Evolutionary conservation across 768 basidiomycete genomes (phyloP), one percentile per base, ranked within the genome.

Genomic region (Antrodiella citrinella): DNA sequence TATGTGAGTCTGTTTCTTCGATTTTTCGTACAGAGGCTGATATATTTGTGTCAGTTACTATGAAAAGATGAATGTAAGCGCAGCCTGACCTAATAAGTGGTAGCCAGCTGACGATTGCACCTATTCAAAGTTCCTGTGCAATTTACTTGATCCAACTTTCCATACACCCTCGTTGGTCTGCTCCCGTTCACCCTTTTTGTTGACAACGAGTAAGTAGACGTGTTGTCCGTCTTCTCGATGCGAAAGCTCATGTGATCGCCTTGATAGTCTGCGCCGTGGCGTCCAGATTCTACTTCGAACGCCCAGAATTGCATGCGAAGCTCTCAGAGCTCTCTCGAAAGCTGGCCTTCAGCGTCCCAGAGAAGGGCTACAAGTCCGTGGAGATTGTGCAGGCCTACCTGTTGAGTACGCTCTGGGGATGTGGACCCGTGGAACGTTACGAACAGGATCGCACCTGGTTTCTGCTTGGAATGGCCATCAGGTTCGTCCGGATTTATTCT

Each of bases 221-320:
- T 40, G 15, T 41, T 21, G n/a, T n/a, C n/a, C n/a, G n/a, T n/a
- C n/a, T n/a, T n/a, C n/a, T 24, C 20, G 26, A 44, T 46, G 30
- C 13, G 24, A 26, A 13, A 45, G n/a, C n/a, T n/a, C n/a, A n/a
- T n/a, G n/a, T n/a, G n/a, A n/a, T n/a, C n/a, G n/a, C n/a, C n/a
- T n/a, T n/a, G n/a, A n/a, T 56, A 97, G 93, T 99, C 54, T 97
- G 94, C 63, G 86, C 95, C n/a, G 86, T 96, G 49, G 83, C 95
- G 2, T 84, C 89, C 60, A 88, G 90, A 63, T 96, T 91, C 67
- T 94, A 95, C 66, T 74, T 78, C 1, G 73, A 75, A 26, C 84
- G 88, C 25, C 82, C 87, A 12, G 93, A 94, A 23, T 76, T 97
- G 12, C 88, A 95, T 57, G 69, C 79, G 2, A 80, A 78, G 48